Evolutionary conservation across 805 yeast species (phyloP).

Genomic region (Saturnispora sekii): DNA sequence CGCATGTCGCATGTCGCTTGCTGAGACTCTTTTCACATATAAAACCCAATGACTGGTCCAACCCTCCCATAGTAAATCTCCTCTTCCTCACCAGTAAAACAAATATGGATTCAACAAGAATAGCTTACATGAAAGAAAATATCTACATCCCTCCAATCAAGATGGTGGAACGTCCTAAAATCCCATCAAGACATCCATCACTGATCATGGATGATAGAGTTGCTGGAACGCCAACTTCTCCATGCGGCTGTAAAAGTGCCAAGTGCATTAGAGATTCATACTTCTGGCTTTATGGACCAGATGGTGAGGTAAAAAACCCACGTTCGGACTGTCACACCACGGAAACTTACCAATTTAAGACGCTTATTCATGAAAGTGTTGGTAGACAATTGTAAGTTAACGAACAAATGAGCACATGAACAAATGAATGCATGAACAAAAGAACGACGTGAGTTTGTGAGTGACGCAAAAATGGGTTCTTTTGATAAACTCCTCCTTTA

Average conservation of each 20-base stretch:
- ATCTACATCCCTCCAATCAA: constrained; percentile 26
- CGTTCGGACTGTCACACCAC: constrained; percentile 19
- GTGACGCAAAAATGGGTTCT: no score
- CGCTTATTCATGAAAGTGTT: constrained; percentile 17
- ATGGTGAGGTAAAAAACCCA: constrained; percentile 25
- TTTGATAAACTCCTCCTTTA: no score
- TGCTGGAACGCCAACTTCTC: constrained; percentile 16
- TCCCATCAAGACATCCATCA: constrained; percentile 29
- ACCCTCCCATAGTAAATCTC: no score
- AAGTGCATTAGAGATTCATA: constrained; percentile 27
- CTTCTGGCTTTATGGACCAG: constrained; percentile 28
- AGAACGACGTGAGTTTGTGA: no score
- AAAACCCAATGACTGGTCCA: no score
- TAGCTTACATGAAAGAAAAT: constrained; percentile 23
- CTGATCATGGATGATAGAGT: constrained; percentile 26
- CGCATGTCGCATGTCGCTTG: no score
- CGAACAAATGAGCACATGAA: no score
- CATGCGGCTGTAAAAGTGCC: constrained; percentile 29
- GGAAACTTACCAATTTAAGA: constrained; percentile 24
- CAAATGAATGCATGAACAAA: no score
- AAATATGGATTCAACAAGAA: constrained; percentile 26
- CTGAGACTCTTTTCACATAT: no score
- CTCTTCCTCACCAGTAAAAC: no score
- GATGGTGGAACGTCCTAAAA: constrained; percentile 15
- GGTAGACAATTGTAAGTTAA: constrained; percentile 13